Percentiles rank a stretch among this genome's conserved stretches.
Conservation (phyloP, 225 moss, liverwort and hornwort genomes). For the Pseudoscleropodium purum region DNA sequence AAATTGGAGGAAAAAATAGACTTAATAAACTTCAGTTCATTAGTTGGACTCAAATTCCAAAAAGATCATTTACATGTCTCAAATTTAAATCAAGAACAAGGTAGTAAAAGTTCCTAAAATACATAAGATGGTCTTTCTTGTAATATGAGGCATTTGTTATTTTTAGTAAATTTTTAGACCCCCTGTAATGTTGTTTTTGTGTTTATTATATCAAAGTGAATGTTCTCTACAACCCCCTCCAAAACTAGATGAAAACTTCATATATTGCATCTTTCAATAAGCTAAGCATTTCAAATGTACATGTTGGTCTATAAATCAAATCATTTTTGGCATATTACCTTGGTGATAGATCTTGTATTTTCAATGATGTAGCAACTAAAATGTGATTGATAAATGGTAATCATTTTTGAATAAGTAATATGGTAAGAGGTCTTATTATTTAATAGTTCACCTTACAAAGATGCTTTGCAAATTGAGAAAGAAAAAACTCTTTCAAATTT, state of each 20-base stretch:
- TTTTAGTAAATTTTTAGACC: background rate
- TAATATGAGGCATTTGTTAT: accelerated
- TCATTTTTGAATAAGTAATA: too few species aligned
- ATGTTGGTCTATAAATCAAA: background rate
- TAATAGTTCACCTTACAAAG: too few species aligned
- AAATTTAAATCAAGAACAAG: background rate
- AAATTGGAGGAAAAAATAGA: too few species aligned
- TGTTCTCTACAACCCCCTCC: accelerated
- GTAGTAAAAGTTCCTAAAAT: background rate
- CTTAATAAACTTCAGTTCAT: background rate
- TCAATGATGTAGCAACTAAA: background rate
- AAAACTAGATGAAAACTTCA: background rate
- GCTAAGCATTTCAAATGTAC: background rate
- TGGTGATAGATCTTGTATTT: background rate
- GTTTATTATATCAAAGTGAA: too few species aligned
- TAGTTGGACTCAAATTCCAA: background rate
- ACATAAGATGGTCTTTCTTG: background rate
- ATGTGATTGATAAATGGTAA: background rate
- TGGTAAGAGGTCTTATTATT: background rate
- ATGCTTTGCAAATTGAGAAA: too few species aligned
- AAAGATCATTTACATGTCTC: background rate
- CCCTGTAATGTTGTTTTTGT: accelerated
- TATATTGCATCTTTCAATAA: background rate
- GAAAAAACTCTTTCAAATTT: too few species aligned
- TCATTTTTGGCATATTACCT: background rate